Percentiles rank a stretch among this genome's conserved stretches.
These are phyloP conservation scores for Uncinocarpus reesii DNA, from an alignment of 2,329 filamentous ascomycete genomes.

Conservation along the genomic window DNA sequence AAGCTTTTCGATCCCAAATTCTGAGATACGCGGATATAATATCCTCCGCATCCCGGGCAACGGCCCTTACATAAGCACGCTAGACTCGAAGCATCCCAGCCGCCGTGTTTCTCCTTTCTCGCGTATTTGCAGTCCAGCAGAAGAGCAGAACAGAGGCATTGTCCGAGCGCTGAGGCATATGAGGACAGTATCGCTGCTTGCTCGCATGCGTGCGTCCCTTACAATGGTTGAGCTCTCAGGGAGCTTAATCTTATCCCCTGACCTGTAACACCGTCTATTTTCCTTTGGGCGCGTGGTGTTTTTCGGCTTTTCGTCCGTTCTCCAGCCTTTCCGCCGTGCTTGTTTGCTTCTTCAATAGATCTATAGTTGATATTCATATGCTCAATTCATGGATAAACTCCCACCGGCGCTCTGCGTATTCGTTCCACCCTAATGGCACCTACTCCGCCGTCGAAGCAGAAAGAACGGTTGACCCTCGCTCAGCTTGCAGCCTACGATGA, in stretches of 20 bases:
- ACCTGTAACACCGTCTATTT: constrained; percentile 5
- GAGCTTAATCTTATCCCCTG: constrained; percentile 5
- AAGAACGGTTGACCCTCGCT: constrained; percentile 68
- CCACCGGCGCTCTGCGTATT: constrained; percentile 1
- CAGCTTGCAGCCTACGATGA: constrained; percentile 93
- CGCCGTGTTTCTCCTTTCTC: constrained; percentile 7
- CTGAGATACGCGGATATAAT: not conserved
- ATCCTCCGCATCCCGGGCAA: too few relatives aligned
- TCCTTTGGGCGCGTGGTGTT: constrained; percentile 10
- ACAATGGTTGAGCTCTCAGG: constrained; percentile 11
- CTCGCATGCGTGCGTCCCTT: constrained; percentile 11
- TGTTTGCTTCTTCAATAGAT: not conserved
- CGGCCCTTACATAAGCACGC: too few relatives aligned
- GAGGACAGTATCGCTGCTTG: constrained; percentile 6
- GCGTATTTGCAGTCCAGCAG: constrained; percentile 5
- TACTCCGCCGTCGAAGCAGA: constrained; percentile 29
- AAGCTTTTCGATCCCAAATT: not conserved
- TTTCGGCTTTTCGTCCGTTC: not conserved
- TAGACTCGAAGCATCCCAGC: too few relatives aligned
- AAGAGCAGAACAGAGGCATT: not conserved
- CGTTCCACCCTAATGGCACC: constrained; percentile 14
- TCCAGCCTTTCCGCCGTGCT: not conserved
- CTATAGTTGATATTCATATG: not conserved
- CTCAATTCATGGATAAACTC: constrained; percentile 10
- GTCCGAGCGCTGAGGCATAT: not conserved